A percentile compares a stretch with the other conserved stretches of the same genome.
These are phyloP conservation scores for Stentor coeruleus DNA, from an alignment of 73 alveolate species.

Conservation along the genomic window DNA sequence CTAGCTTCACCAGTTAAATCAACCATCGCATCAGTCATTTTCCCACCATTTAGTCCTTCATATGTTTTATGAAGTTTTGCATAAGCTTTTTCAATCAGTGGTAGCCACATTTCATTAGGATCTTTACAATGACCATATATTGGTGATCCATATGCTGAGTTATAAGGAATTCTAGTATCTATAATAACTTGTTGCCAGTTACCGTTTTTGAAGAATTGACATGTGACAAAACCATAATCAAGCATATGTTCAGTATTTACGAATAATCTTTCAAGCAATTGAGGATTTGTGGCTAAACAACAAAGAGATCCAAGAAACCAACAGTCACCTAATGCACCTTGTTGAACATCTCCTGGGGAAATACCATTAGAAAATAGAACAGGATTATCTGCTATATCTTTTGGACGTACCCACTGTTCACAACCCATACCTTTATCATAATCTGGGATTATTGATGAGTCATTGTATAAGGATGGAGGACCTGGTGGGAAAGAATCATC, in stretches of 20 bases:
- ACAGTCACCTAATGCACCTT: slow-evolving; percentile 97
- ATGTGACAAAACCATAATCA: slow-evolving; percentile 93
- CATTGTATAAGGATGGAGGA: slow-evolving; percentile 69
- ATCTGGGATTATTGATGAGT: slow-evolving; percentile 74
- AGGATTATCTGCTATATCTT: slow-evolving; percentile 86
- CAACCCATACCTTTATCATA: slow-evolving; percentile 68
- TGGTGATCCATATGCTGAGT: slow-evolving; percentile 79
- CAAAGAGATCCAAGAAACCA: slow-evolving; percentile 89
- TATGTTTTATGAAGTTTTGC: slow-evolving; percentile 95
- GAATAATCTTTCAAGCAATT: slow-evolving; percentile 62
- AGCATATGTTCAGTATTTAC: slow-evolving; percentile 63
- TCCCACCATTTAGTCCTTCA: slow-evolving; percentile 89
- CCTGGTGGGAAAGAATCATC: slow-evolving; percentile 80
- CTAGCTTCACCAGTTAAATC: slow-evolving; percentile 98
- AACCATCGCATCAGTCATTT: slow-evolving; percentile 92
- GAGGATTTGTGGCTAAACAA: slow-evolving; percentile 46
- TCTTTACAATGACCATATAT: slow-evolving; percentile 86
- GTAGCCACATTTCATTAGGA: slow-evolving; percentile 98
- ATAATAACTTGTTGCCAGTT: slow-evolving; percentile 96
- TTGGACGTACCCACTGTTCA: slow-evolving; percentile 91
- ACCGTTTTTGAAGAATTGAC: slow-evolving; percentile 96
- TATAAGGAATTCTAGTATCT: slow-evolving; percentile 94
- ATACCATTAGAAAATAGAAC: slow-evolving; percentile 81
- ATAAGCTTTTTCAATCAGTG: slow-evolving; percentile 97
- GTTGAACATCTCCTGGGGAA: slow-evolving; percentile 92